Conservation (phyloP, 2,329 filamentous ascomycete genomes). For the Neofusicoccum laricinum region DNA sequence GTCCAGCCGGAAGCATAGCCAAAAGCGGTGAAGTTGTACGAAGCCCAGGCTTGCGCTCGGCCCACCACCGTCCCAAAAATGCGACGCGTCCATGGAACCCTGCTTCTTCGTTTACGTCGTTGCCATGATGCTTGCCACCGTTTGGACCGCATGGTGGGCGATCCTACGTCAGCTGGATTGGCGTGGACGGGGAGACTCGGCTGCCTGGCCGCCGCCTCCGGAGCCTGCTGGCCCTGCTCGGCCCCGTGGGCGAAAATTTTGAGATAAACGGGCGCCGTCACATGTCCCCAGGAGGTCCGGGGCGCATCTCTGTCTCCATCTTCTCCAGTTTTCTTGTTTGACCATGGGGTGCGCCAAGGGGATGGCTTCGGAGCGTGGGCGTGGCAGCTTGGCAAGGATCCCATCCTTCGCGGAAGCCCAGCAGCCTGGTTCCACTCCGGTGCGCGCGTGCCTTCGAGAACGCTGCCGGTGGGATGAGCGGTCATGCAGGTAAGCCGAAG, state of each 20-base stretch:
- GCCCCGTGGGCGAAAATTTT: not conserved
- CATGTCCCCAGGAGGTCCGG: constrained; percentile 3
- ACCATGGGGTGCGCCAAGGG: constrained; percentile 6
- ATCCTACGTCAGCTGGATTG: not conserved
- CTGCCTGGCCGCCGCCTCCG: not conserved
- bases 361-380: not conserved
- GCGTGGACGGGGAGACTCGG: not conserved
- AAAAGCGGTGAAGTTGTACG: constrained; percentile 8
- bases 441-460: not conserved
- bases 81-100: constrained; percentile 4
- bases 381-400: not conserved
- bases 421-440: not conserved
- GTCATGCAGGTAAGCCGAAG: no score
- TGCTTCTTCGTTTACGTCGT: not conserved
- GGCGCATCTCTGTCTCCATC: not conserved
- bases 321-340: constrained; percentile 11
- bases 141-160: not conserved
- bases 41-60: constrained; percentile 5
- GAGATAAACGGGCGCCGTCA: not conserved
- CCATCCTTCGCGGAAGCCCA: not conserved
- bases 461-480: not conserved
- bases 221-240: not conserved
- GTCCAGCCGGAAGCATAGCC: not conserved
- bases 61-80: not conserved
- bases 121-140: not conserved